Evolutionary conservation across 768 basidiomycete genomes (phyloP).

Genomic region (Vararia minispora): DNA sequence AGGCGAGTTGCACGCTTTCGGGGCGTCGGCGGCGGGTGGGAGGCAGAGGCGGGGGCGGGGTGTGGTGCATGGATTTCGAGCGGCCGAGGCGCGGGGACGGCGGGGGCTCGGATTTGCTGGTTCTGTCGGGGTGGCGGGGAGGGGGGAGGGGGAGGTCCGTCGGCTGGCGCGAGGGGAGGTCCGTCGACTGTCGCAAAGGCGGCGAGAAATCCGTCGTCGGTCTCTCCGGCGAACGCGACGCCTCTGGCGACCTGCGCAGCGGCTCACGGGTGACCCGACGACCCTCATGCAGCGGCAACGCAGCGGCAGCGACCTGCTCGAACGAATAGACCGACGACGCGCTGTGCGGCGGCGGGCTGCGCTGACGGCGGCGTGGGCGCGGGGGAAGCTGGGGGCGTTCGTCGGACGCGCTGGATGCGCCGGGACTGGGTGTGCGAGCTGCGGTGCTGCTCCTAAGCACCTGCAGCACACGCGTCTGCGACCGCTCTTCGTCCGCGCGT

Average conservation of each 20-base stretch:
- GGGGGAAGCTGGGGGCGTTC: constrained; percentile 15
- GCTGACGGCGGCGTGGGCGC: constrained; percentile 27
- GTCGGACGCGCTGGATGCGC: constrained; percentile 9
- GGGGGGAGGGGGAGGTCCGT: constrained; percentile 27
- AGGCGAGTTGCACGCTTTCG: constrained; percentile 46
- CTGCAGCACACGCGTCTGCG: constrained; percentile 58
- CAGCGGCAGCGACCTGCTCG: constrained; percentile 31
- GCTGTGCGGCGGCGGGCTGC: constrained; percentile 22
- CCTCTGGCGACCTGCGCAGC: too few species aligned
- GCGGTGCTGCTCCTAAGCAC: constrained; percentile 54
- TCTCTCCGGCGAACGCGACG: constrained; percentile 9
- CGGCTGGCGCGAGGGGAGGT: constrained; percentile 24
- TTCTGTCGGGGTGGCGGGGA: constrained; percentile 48
- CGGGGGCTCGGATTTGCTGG: constrained; percentile 12
- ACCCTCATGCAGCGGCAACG: constrained; percentile 10
- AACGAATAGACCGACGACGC: constrained; percentile 26
- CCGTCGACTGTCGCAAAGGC: constrained; percentile 9
- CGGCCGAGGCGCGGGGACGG: constrained; percentile 33
- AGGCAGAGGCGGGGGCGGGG: constrained; percentile 24
- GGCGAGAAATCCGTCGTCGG: too few species aligned
- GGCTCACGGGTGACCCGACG: background rate
- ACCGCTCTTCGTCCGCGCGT: constrained; percentile 53
- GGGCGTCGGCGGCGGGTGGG: constrained; percentile 43
- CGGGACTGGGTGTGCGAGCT: background rate
- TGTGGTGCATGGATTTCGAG: constrained; percentile 45